These are phyloP conservation scores for Colletotrichum echinochloae DNA, from an alignment of 2,329 filamentous ascomycete genomes.

Conservation along the genomic window DNA sequence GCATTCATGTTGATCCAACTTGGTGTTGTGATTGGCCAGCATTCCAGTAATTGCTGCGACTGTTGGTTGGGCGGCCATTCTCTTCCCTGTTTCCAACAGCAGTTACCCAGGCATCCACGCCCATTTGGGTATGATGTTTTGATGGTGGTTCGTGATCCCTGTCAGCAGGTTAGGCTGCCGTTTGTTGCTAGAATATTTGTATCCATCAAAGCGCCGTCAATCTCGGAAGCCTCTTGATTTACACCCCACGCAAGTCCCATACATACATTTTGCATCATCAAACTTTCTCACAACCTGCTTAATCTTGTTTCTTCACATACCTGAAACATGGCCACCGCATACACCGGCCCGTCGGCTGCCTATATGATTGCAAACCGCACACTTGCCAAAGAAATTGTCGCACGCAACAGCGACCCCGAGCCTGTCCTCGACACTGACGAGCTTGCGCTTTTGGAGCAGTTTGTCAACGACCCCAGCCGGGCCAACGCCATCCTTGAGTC, in stretches of 20 bases:
- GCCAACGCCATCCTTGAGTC: slow-evolving; percentile 18
- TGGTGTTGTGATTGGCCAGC: neutral
- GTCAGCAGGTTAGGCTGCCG: neutral
- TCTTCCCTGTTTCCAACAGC: neutral
- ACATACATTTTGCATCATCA: neutral
- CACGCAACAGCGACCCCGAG: slow-evolving; percentile 1
- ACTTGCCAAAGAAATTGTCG: slow-evolving; percentile 41
- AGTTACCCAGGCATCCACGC: neutral
- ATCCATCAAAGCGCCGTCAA: neutral
- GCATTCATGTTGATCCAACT: neutral
- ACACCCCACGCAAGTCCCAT: neutral
- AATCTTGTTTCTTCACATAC: neutral
- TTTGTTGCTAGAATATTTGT: neutral
- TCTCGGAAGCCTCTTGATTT: neutral
- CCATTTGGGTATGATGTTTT: neutral
- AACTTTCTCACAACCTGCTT: neutral
- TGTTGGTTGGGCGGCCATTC: neutral
- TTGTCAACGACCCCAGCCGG: slow-evolving; percentile 19
- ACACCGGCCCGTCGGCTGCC: slow-evolving; percentile 37
- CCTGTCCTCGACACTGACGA: slow-evolving; percentile 36
- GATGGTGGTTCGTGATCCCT: neutral
- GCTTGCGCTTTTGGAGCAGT: slow-evolving; percentile 25
- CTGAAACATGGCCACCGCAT: neutral
- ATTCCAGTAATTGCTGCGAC: neutral
- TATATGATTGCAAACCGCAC: slow-evolving; percentile 40